These are phyloP conservation scores for Hypoxylon sp. DNA, from an alignment of 2,329 filamentous ascomycete genomes.

Conservation along the genomic window DNA sequence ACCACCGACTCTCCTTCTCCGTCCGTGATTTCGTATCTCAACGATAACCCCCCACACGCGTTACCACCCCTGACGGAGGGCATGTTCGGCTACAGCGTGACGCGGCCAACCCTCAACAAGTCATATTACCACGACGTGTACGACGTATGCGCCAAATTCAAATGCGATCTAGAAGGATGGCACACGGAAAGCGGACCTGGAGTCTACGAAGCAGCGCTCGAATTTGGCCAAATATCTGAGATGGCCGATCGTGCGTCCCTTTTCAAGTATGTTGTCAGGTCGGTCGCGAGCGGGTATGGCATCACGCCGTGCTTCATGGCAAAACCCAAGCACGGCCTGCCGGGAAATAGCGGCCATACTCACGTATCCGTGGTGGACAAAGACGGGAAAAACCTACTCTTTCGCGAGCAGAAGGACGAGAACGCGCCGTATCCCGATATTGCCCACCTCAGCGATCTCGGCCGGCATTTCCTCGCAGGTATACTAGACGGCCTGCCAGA, in stretches of 20 bases:
- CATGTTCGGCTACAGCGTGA: constrained; percentile 85
- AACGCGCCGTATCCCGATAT: constrained; percentile 78
- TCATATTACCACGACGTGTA: constrained; percentile 86
- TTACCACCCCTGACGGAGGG: constrained; percentile 77
- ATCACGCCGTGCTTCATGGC: constrained; percentile 99
- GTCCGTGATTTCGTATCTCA: constrained; percentile 71
- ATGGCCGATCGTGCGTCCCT: constrained; percentile 93
- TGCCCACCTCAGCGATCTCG: constrained; percentile 82
- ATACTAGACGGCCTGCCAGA: constrained; percentile 88
- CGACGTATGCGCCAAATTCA: constrained; percentile 73
- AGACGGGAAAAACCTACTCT: constrained; percentile 84
- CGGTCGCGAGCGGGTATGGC: constrained; percentile 82
- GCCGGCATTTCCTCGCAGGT: constrained; percentile 91
- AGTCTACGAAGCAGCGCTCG: constrained; percentile 93
- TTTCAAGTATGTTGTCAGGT: constrained; percentile 96
- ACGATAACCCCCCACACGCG: constrained; percentile 67
- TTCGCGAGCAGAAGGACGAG: constrained; percentile 74
- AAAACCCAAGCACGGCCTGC: constrained; percentile 88
- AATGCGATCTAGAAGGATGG: constrained; percentile 80
- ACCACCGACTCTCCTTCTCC: constrained; percentile 46
- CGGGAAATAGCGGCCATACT: constrained; percentile 95
- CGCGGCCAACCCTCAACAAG: constrained; percentile 77
- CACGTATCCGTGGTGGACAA: constrained; percentile 87
- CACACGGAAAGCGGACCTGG: constrained; percentile 84
- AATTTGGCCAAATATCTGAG: constrained; percentile 84